A percentile compares a stretch with the other conserved stretches of the same genome.
Evolutionary conservation across 129 eudicot species (phyloP).

Genomic region (Flaveria sonorensis): DNA sequence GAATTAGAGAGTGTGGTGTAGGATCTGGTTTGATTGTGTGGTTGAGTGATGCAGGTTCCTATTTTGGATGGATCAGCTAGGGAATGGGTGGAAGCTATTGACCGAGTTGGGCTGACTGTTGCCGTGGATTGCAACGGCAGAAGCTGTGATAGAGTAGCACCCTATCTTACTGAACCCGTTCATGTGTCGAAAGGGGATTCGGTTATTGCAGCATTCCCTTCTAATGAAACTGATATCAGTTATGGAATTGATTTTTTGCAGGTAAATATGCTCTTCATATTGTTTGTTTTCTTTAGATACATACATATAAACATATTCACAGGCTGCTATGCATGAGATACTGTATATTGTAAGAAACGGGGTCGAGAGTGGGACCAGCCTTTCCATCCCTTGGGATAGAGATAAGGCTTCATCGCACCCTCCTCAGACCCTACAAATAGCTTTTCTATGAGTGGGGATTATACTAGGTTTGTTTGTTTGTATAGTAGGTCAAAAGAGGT

Average conservation of each 20-base stretch:
- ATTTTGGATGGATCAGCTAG: conserved; percentile 92
- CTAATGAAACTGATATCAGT: conserved; percentile 44
- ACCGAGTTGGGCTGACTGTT: conserved; percentile 67
- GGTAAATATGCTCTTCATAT: conserved; percentile 40
- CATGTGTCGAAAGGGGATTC: conserved; percentile 67
- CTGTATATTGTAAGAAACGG: not conserved
- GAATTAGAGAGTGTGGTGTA: not conserved
- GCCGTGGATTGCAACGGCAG: conserved; percentile 62
- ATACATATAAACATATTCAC: not conserved
- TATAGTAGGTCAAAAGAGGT: not conserved
- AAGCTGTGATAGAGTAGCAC: conserved; percentile 70
- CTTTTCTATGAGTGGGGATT: too few species aligned
- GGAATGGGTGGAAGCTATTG: conserved; percentile 90
- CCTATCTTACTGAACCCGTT: conserved; percentile 74
- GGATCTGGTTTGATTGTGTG: not conserved
- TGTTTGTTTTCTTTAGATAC: not conserved
- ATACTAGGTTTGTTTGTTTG: not conserved
- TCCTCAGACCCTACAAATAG: too few species aligned
- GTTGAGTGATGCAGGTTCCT: conserved; percentile 63
- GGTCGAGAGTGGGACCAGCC: too few species aligned
- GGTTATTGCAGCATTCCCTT: conserved; percentile 71
- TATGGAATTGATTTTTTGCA: conserved; percentile 83
- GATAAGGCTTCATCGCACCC: too few species aligned
- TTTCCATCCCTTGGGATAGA: too few species aligned
- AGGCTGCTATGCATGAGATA: not conserved